A percentile compares a stretch with the other conserved stretches of the same genome.
Evolutionary conservation across 257 asterid genomes (phyloP).

Genomic region (Nemophila menziesii): DNA sequence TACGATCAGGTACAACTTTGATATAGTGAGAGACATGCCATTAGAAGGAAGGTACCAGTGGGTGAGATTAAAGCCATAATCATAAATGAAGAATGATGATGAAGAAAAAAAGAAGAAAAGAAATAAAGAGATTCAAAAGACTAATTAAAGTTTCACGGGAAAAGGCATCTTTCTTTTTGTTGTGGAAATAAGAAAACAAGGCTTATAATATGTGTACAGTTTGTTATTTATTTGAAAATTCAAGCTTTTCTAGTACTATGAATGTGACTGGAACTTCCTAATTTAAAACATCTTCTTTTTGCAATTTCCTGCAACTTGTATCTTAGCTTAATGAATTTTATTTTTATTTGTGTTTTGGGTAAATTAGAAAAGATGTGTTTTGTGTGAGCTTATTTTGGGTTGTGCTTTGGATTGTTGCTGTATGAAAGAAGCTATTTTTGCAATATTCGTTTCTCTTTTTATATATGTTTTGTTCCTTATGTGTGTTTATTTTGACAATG

Average conservation of each 20-base stretch:
- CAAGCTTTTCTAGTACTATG: not conserved
- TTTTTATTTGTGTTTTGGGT: no score
- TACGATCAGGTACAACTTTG: conserved; percentile 1
- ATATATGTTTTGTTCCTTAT: no score
- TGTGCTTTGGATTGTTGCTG: no score
- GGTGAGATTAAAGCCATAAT: not conserved
- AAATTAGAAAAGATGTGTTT: no score
- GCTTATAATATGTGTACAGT: not conserved
- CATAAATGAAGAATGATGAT: conserved; percentile 15
- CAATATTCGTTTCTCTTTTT: no score
- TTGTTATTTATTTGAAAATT: not conserved
- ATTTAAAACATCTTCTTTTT: not conserved
- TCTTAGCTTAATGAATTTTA: no score
- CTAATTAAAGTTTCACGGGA: not conserved
- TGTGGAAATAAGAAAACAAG: no score
- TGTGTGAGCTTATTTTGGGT: no score
- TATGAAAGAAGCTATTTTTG: no score
- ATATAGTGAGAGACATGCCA: conserved; percentile 1
- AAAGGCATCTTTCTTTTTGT: not conserved
- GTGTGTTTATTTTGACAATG: no score
- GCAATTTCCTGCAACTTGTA: not conserved
- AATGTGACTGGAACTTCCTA: no score
- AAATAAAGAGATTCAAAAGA: not conserved
- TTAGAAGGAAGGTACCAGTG: conserved; percentile 1
- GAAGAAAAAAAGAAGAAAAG: not conserved